Base-by-base conservation (phyloP, 441 rosid genomes). In the Syzygium syzygioides region DNA sequence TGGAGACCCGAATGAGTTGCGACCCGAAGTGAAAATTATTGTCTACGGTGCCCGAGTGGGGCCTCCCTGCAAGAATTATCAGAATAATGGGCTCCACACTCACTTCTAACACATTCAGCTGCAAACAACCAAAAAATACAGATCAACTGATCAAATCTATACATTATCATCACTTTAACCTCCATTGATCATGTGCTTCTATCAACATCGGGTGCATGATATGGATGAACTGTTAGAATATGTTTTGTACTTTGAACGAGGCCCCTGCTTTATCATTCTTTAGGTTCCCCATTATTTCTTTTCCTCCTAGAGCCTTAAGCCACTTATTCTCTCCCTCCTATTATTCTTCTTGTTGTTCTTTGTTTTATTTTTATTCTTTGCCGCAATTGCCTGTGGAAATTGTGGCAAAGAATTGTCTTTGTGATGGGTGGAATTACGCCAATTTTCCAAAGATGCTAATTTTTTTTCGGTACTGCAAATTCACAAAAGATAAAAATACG, bases 391-490 rank as follows among this genome's bases (percentile, higher is more conserved):
- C 9, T 45, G 48, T 45, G 48, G 88, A 87, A 89, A 85, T 71
- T 87, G 93, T 91, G 90, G 90, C 86, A 92, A 66, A 83, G 79
- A 86, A 59, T 59, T 89, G 80, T 76, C 87, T 62, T 68, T 71
- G 55, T 79, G 60, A 68, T 87, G 90, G 87, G 90, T 90, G 92
- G 91, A 64, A 68, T 23, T 66, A 68, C 90, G 28, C 34, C 20
- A 13, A 19, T 54, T n/a, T 76, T 13, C 83, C 41, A 41, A 76
- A 32, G 25, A 55, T 28, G 8, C 80, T 64, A 83, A 4, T 30
- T 86, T 53, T 86, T 71, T 11, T 76, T 76, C 28, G 26, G 83
- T 41, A 20, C n/a, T 37, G 83, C 83, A 45, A 76, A 37, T 76
- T 41, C 83, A 41, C n/a, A 23, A 41, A 23, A 76, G 18, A 76